Evolutionary conservation across 805 yeast genomes (phyloP), one percentile per base, ranked within the genome.

Genomic region (Isabelozyma heimii): DNA sequence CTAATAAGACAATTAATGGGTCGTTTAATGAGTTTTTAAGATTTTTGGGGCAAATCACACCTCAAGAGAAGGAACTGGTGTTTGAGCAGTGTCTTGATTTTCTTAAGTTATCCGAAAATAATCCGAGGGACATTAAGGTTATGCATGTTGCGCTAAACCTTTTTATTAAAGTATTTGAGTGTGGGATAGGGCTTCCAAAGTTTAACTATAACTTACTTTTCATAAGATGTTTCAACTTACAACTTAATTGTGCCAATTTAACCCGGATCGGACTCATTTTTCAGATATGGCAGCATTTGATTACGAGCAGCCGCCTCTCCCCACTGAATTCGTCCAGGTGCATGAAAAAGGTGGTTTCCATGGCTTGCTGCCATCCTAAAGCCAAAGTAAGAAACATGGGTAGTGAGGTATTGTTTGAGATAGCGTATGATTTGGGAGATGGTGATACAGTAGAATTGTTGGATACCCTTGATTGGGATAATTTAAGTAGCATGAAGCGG

Each of bases 161-260:
- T 37, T 56, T 76, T 42, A 65, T 73, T 17, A 67, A 67, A 40
- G 37, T 79, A 4, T 67, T 78, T 48, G 82, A 79, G 42, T 49
- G 71, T 8, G 68, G 67, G 42, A 41, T 68, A 2, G 42, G 38
- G 7, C 47, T 73, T n/a, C 78, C 79, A 0, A 24, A 12, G 0
- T 67, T 69, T 40, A 57, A 61, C 24, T 56, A 63, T 15, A 57
- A 67, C 37, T 64, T 70, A 0, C 60, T 83, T 4, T 80, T 70
- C 42, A 69, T 79, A 1, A 65, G 82, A 28, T 63, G 79, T 5
- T 82, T 75, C 66, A 85, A 85, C 57, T 61, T 82, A 33, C 85
- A 84, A 47, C 65, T 85, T 33, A 77, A 76, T 49, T 77, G 82
- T 1, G 59, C 70, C 5, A 73, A 72, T 45, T 42, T 68, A 7